Conservation (phyloP, 2,329 filamentous ascomycete genomes). For the Sporothrix brasiliensis region DNA sequence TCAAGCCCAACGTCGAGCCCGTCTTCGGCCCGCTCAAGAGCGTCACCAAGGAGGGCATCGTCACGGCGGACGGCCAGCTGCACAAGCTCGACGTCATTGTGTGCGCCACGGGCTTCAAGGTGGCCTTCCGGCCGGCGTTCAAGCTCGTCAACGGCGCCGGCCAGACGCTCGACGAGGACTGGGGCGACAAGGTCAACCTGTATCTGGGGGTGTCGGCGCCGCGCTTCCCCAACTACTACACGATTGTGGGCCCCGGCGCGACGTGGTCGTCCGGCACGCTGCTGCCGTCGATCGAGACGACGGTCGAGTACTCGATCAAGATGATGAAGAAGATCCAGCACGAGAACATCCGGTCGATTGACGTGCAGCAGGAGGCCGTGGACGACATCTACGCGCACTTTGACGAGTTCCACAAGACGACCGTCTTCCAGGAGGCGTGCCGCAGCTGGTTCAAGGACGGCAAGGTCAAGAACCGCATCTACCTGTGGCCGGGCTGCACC, state of each 20-base stretch:
- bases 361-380: conserved; percentile 51
- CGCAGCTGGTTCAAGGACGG: conserved; percentile 35
- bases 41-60: conserved; percentile 44
- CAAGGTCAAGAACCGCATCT: conserved; percentile 43
- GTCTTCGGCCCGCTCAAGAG: conserved; percentile 47
- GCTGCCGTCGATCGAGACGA: conserved; percentile 34
- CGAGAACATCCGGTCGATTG: conserved; percentile 50
- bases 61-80: conserved; percentile 39
- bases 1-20: conserved; percentile 50
- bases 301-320: conserved; percentile 42
- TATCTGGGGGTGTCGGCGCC: conserved; percentile 35
- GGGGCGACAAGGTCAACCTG: conserved; percentile 38
- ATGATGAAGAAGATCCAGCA: conserved; percentile 52
- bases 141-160: conserved; percentile 31
- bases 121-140: conserved; percentile 44
- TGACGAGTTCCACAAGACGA: conserved; percentile 50
- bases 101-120: conserved; percentile 48
- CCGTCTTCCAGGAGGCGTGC: conserved; percentile 47
- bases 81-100: conserved; percentile 40
- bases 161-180: conserved; percentile 36
- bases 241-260: conserved; percentile 33
- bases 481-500: conserved; percentile 38
- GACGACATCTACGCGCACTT: conserved; percentile 55
- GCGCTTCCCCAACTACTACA: conserved; percentile 37
- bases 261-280: conserved; percentile 33